Evolutionary conservation across 1,139 yeast species (phyloP), one percentile per base, ranked within the genome.

Genomic region (Protomyces lactucae-debilis): DNA sequence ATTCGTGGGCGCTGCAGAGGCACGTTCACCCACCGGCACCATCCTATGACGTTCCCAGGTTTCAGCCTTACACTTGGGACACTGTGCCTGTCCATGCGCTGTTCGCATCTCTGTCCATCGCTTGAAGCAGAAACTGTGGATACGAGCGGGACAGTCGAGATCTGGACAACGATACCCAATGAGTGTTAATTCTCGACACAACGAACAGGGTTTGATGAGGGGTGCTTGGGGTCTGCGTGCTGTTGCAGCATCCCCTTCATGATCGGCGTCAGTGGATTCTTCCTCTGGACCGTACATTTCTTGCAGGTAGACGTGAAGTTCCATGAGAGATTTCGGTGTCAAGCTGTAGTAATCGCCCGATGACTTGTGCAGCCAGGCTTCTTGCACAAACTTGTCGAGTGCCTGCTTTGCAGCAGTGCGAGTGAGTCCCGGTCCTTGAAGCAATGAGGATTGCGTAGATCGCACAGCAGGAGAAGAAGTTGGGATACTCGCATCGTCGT

Each of bases 131-230:
- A 43, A 43, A 18, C 23, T 40, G 48, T 60, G 60, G 2, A 54
- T 32, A 9, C 57, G 35, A 16, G 55, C 45, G 16, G 57, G 37
- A 55, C 57, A 60, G n/a, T 39, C 51, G 36, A 55, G 43, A 25
- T 60, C 35, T 16, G 60, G 60, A 46, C 64, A 60, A 12, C 64
- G 64, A 37, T 55, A 60, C 5, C 64, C 64, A 45, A 43, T 18
- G 16, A 37, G 52, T 23, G 52, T 8, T 14, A 43, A 45, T 18
- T 35, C 55, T 23, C 16, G 21, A 9, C 57, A 23, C 14, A 52
- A 40, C n/a, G 25, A 8, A 35, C 56, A 52, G 16, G 56, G 46
- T 28, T 18, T 45, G 43, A 21, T 28, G 16, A 60, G 59, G 48
- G 35, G 36, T 18, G 60, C 43, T 23, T 40, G 21, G 12, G 54